Evolutionary conservation across 805 yeast genomes (phyloP), one percentile per base, ranked within the genome.

Genomic region (Dipodascus geniculatus): DNA sequence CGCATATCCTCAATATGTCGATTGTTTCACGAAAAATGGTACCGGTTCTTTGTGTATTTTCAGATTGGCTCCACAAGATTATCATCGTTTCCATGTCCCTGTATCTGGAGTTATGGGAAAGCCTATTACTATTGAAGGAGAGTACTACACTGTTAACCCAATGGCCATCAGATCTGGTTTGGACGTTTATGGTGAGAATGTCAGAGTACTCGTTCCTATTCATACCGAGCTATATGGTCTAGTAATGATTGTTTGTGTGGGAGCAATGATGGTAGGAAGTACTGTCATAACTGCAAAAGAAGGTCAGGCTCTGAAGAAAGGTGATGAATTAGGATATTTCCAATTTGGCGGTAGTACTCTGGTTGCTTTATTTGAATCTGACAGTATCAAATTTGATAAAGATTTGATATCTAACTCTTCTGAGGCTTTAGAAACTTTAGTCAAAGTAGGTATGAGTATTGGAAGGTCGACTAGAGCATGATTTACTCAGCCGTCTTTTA

Each of bases 261-360:
- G 99, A 33, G 99, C 99, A 0, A 91, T 93, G 98, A 89, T 91
- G 97, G 99, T 91, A 1, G 98, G 98, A 0, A 84, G 96, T 1
- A 89, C 84, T 1, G 77, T 88, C 0, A 66, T 91, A 24, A 82
- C 91, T 0, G 83, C 81, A 16, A 65, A 76, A 52, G 78, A 75
- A 49, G 88, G 87, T 1, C 80, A 80, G 48, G 35, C 52, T 0
- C 74, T 91, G 2, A 61, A 68, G 6, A 74, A 90, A 49, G 86
- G 93, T 2, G 90, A 86, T 48, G 98, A 91, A 62, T 68, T 91
- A 23, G 99, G 99, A 0, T 91, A 87, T 64, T 91, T 91, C 76
- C 87, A 90, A 65, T 91, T 91, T 71, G 99, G 99, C 14, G 99
- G 99, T 0, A 86, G 96, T 0, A 93, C 99, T 0, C 76, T 88